Conservation (phyloP, 2,329 filamentous ascomycete species). For the Calonectria henricotiae region DNA sequence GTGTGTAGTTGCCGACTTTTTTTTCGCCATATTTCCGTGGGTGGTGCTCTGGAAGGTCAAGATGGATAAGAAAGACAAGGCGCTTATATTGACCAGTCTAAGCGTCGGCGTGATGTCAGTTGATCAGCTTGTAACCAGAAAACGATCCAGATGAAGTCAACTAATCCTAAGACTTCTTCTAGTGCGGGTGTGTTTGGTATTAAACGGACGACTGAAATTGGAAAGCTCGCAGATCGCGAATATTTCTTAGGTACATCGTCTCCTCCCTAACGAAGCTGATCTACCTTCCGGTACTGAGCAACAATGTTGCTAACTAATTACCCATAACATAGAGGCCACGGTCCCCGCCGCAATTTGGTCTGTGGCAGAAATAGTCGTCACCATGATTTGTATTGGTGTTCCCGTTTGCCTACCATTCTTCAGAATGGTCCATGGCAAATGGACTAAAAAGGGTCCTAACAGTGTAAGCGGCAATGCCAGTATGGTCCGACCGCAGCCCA, state of each 20-base stretch:
- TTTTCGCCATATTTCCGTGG: constrained; percentile 11
- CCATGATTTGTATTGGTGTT: constrained; percentile 14
- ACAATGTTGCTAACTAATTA: neutral
- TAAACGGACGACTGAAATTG: constrained; percentile 7
- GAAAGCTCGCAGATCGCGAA: neutral
- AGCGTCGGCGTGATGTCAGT: constrained; percentile 3
- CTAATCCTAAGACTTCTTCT: neutral
- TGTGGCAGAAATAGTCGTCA: constrained; percentile 11
- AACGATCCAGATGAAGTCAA: fast-evolving
- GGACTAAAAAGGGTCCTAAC: neutral
- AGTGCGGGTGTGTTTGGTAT: constrained; percentile 4
- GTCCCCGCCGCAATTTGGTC: constrained; percentile 13
- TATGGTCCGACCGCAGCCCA: neutral
- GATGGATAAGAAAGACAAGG: constrained; percentile 13
- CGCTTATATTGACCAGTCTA: neutral
- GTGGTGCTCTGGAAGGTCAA: constrained; percentile 3
- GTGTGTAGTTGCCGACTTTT: constrained; percentile 10
- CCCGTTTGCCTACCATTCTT: constrained; percentile 8
- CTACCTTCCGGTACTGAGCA: neutral
- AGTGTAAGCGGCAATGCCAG: neutral
- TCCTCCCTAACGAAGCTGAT: neutral
- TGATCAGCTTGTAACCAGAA: neutral
- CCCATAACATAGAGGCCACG: neutral
- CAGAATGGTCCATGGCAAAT: constrained; percentile 6
- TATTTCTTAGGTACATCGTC: neutral